Conservation (phyloP, 495 filamentous ascomycete species). For the Aspergillus taichungensis region DNA sequence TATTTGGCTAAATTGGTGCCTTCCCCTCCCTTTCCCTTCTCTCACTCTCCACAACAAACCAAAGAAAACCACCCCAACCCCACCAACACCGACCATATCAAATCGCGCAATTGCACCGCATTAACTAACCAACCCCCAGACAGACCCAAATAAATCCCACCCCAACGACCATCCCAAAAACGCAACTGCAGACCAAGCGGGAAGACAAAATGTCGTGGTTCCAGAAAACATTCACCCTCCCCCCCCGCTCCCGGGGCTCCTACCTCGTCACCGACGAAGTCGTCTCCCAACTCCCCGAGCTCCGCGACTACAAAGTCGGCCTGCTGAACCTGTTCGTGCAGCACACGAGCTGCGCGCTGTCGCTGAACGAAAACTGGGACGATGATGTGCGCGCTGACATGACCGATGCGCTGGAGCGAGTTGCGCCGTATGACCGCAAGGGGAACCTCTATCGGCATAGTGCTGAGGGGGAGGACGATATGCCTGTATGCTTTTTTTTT, state of each 20-base stretch:
- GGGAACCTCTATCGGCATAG: conserved; percentile 74
- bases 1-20: too few relatives aligned
- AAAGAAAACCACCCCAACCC: not conserved
- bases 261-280: conserved; percentile 84
- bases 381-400: conserved; percentile 73
- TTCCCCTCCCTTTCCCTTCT: too few relatives aligned
- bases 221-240: conserved; percentile 73
- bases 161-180: not conserved
- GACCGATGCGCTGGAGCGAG: conserved; percentile 84
- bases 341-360: conserved; percentile 80
- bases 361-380: conserved; percentile 94
- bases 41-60: not conserved
- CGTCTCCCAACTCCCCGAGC: conserved; percentile 57
- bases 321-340: conserved; percentile 84
- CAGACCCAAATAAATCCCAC: not conserved
- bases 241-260: conserved; percentile 63
- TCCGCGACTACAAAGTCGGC: conserved; percentile 72
- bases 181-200: not conserved
- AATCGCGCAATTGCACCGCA: not conserved
- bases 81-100: too few relatives aligned
- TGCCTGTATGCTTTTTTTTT: conserved; percentile 49
- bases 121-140: not conserved
- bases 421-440: conserved; percentile 70
- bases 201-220: conserved; percentile 57
- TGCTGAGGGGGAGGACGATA: conserved; percentile 86